Percentiles rank a stretch among this genome's conserved stretches.
Evolutionary conservation across 768 basidiomycete species (phyloP).

Genomic region (Mycena chlorophos): DNA sequence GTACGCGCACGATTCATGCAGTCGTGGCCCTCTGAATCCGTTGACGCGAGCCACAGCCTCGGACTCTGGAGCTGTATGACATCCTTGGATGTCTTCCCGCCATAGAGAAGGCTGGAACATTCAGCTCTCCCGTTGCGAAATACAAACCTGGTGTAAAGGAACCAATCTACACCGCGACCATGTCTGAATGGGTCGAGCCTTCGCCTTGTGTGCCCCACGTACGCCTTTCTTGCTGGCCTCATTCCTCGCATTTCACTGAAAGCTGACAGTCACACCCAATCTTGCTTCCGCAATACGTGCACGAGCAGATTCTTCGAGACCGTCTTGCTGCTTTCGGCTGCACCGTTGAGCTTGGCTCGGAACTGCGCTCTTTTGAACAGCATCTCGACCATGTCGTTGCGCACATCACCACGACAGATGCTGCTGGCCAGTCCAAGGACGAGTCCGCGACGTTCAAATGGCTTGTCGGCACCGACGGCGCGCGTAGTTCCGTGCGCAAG

Average conservation of each 20-base stretch:
- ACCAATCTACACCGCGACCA: neutral
- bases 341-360: conserved; percentile 36
- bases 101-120: conserved; percentile 7
- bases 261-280: conserved; percentile 19
- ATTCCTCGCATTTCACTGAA: neutral
- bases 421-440: conserved; percentile 21
- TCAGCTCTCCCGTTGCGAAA: conserved; percentile 6
- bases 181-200: conserved; percentile 14
- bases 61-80: conserved; percentile 26
- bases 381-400: conserved; percentile 31
- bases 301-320: conserved; percentile 34
- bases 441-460: conserved; percentile 32
- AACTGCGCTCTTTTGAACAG: conserved; percentile 36
- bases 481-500: conserved; percentile 38
- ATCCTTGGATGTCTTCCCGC: conserved; percentile 25
- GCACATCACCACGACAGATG: conserved; percentile 22
- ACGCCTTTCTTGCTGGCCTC: neutral
- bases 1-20: no score
- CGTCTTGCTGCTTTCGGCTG: conserved; percentile 26
- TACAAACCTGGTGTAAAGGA: conserved; percentile 9
- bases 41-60: no score
- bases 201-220: conserved; percentile 23
- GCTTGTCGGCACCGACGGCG: conserved; percentile 46
- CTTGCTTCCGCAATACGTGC: conserved; percentile 25
- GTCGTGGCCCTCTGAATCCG: no score